Conservation (phyloP, 192 early-diverging fungal species). For the Mortierella antarctica region DNA sequence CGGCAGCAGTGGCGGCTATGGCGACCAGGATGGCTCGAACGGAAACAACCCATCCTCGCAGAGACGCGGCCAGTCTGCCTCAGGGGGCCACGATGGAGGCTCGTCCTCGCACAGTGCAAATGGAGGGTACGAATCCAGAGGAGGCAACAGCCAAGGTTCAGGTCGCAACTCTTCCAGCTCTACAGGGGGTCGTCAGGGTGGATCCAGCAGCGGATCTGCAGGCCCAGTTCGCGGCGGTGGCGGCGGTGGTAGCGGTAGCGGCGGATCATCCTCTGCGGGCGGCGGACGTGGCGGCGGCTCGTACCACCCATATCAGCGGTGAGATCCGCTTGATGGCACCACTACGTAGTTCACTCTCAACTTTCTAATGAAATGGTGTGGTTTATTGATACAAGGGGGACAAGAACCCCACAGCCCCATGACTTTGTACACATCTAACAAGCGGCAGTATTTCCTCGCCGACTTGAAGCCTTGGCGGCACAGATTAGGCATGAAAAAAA, state of each 20-base stretch:
- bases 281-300: slow-evolving; percentile 29
- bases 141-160: slow-evolving; percentile 13
- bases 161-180: slow-evolving; percentile 10
- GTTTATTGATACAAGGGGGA: not conserved
- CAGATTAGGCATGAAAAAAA: not conserved
- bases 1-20: slow-evolving; percentile 25
- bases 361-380: not conserved
- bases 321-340: not conserved
- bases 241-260: slow-evolving; percentile 12
- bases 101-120: slow-evolving; percentile 23
- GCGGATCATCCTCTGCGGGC: slow-evolving; percentile 10
- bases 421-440: too few relatives aligned
- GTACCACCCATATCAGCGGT: slow-evolving; percentile 53
- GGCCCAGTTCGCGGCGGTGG: slow-evolving; percentile 47
- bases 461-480: too few relatives aligned
- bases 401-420: too few relatives aligned
- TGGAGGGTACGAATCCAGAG: slow-evolving; percentile 29
- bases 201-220: slow-evolving; percentile 46
- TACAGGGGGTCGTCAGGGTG: slow-evolving; percentile 16
- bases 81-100: slow-evolving; percentile 8
- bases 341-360: too few relatives aligned
- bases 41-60: slow-evolving; percentile 25
- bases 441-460: too few relatives aligned
- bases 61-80: slow-evolving; percentile 13
- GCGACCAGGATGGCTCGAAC: slow-evolving; percentile 19